Base-by-base conservation (phyloP, 129 eudicot genomes). In the Tanacetum coccineum region DNA sequence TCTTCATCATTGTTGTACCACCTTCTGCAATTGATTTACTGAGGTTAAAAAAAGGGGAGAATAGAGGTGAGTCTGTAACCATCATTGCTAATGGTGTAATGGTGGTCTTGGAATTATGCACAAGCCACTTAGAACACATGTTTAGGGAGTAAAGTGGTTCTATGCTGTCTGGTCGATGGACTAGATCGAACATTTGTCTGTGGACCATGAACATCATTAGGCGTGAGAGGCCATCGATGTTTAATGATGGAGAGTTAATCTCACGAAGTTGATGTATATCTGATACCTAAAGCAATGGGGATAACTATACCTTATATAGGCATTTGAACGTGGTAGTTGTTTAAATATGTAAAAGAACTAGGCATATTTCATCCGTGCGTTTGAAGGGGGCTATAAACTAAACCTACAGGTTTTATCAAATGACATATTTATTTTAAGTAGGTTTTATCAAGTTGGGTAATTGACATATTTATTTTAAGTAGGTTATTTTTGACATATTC, bases 131-230 rank as follows among this genome's bases (percentile, higher is more conserved):
- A 4, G 85, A 76, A 63, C 65, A 46, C 1, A 49, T 28, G 49
- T 48, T 76, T 0, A 76, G 69, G 3, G 65, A 10, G 44, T 81
- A 72, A 12, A 56, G 63, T 20, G 73, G 67, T 8, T 70, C 77
- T 12, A 14, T 25, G 12, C 21, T 2, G 1, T 52, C 61, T 0
- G 50, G 62, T 39, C 22, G 54, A 9, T 53, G 15, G 18, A 44
- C 49, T 3, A 25, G 36, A 45, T 51, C 49, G 62, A 82, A 74
- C 8, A 81, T 8, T 26, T 73, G 65, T 32, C 21, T 54, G 51
- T 47, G 67, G 62, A 81, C 85, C 54, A 76, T 67, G 15, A 76
- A 58, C 26, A 64, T 45, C 82, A 81, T 72, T 51, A 81, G 64
- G 3, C 85, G 79, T 1, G 72, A 36, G 9, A 77, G 74, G 18